Conservation (phyloP, 2,329 filamentous ascomycete genomes). For the Colletotrichum sp. region DNA sequence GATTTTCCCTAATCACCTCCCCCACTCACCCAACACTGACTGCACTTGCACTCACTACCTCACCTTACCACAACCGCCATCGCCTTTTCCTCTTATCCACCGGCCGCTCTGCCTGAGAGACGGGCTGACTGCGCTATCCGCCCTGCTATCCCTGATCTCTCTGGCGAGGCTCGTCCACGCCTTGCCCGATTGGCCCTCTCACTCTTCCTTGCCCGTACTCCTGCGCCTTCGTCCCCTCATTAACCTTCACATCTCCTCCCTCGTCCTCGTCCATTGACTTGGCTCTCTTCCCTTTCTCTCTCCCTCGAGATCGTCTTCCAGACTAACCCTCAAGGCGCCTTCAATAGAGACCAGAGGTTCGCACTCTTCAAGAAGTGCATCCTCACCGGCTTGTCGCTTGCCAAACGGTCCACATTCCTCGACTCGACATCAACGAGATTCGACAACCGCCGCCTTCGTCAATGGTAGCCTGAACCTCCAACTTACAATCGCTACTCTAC, state of each 20-base stretch:
- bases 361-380: conserved; percentile 5
- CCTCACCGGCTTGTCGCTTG: conserved; percentile 10
- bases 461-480: conserved; percentile 7
- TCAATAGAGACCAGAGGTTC: conserved; percentile 8
- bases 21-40: not conserved
- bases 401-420: conserved; percentile 4
- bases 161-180: conserved; percentile 20
- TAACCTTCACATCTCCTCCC: conserved; percentile 13
- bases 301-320: conserved; percentile 13
- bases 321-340: conserved; percentile 16
- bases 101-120: conserved; percentile 1
- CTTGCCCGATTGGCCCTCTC: conserved; percentile 12
- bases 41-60: not conserved
- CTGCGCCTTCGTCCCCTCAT: conserved; percentile 9
- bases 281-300: conserved; percentile 6
- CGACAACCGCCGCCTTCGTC: not conserved
- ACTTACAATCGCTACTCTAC: conserved; percentile 3
- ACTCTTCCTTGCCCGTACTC: conserved; percentile 8
- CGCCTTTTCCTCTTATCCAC: not conserved
- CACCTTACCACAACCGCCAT: not conserved
- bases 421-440: not conserved
- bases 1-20: conserved; percentile 7
- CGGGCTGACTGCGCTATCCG: conserved; percentile 3
- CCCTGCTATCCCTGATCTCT: conserved; percentile 1
- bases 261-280: not conserved